Percentiles rank a stretch among this genome's conserved stretches.
Evolutionary conservation across 2,329 filamentous ascomycete genomes (phyloP).

Genomic region (Neonectria ditissima): DNA sequence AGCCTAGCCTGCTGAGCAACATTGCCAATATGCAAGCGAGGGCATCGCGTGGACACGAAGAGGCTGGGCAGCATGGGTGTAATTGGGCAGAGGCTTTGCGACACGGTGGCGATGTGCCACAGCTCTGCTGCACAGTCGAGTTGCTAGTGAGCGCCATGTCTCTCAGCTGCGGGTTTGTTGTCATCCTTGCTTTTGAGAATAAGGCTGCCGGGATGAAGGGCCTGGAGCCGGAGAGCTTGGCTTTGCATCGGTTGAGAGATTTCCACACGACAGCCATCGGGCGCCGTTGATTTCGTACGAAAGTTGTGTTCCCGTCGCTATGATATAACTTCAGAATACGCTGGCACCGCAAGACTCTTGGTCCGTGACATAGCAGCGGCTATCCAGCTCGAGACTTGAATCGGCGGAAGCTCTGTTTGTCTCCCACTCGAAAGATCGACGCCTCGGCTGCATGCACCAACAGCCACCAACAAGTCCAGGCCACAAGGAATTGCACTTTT

Average conservation of each 20-base stretch:
- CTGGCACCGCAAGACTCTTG: neutral
- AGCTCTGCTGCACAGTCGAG: neutral
- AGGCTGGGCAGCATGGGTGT: slow-evolving; percentile 24
- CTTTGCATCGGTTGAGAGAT: neutral
- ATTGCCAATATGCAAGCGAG: slow-evolving; percentile 16
- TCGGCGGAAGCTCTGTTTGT: neutral
- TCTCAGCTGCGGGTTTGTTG: slow-evolving; percentile 3
- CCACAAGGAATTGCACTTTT: neutral
- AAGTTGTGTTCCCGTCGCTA: neutral
- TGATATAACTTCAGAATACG: neutral
- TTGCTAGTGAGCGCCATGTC: slow-evolving; percentile 14
- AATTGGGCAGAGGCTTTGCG: slow-evolving; percentile 24
- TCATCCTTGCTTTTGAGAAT: neutral
- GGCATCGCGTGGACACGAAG: slow-evolving; percentile 23
- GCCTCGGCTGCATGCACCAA: neutral
- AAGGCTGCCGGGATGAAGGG: neutral
- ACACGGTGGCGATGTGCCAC: slow-evolving; percentile 19
- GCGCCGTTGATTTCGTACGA: neutral
- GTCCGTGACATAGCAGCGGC: neutral
- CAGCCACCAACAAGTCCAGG: neutral
- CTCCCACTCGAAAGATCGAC: neutral
- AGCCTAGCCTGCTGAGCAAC: slow-evolving; percentile 18
- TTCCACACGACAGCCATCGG: neutral
- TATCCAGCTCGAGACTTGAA: neutral
- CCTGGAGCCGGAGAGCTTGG: neutral